A percentile compares a stretch with the other conserved stretches of the same genome.
These are phyloP conservation scores for Aspergillus proliferans DNA, from an alignment of 2,329 filamentous ascomycete species.

Conservation along the genomic window DNA sequence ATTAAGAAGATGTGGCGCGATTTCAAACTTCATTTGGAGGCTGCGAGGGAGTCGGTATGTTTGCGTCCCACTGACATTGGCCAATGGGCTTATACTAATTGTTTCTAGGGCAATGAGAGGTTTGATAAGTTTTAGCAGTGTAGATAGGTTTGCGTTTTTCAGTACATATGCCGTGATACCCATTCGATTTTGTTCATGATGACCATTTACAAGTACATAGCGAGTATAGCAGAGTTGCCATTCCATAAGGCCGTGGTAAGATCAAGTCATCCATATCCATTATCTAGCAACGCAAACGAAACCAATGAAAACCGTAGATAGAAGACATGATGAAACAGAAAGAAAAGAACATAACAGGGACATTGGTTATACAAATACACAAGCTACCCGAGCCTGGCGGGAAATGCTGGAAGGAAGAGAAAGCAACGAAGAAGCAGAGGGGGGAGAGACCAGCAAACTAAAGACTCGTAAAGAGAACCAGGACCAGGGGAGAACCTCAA, in stretches of 20 bases:
- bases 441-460: slow-evolving; percentile 5
- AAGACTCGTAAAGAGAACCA: slow-evolving; percentile 7
- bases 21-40: slow-evolving; percentile 59
- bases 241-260: too few relatives aligned
- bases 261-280: slow-evolving; percentile 19
- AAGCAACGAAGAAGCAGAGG: neutral
- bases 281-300: slow-evolving; percentile 21
- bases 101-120: neutral
- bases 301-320: slow-evolving; percentile 1
- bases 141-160: neutral
- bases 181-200: neutral
- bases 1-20: slow-evolving; percentile 58
- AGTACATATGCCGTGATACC: slow-evolving; percentile 1
- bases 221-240: too few relatives aligned
- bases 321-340: slow-evolving; percentile 5
- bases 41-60: slow-evolving; percentile 48
- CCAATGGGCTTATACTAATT: neutral
- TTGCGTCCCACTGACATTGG: neutral
- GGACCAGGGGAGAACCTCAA: slow-evolving; percentile 6
- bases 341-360: slow-evolving; percentile 15
- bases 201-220: too few relatives aligned
- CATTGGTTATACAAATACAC: slow-evolving; percentile 33
- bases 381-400: slow-evolving; percentile 21
- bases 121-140: neutral
- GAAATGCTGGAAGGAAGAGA: slow-evolving; percentile 18